Conservation (phyloP, 805 yeast species). For the Schwanniomyces vanrijiae region DNA sequence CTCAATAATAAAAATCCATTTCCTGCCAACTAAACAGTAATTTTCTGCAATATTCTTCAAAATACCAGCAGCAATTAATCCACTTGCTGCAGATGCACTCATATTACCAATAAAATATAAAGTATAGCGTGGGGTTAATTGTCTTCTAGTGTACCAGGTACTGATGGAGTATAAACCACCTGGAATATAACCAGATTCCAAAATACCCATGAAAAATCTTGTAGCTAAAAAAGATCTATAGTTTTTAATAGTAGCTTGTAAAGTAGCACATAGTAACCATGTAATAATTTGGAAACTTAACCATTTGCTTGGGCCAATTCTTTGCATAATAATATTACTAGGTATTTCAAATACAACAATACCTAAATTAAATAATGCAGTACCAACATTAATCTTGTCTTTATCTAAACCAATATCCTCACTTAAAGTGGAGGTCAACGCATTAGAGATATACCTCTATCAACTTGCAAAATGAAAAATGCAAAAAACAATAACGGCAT, state of each 20-base stretch:
- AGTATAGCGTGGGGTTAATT: conserved; percentile 4
- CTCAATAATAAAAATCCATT: conserved; percentile 8
- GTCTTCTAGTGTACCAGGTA: conserved; percentile 37
- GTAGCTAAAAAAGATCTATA: conserved; percentile 4
- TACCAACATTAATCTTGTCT: conserved; percentile 5
- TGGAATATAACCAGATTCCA: conserved; percentile 45
- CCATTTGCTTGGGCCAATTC: conserved; percentile 5
- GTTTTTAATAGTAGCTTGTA: conserved; percentile 3
- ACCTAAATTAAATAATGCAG: conserved; percentile 3
- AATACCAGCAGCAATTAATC: conserved; percentile 5
- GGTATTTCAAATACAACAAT: conserved; percentile 9
- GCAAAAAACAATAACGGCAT: conserved; percentile 8
- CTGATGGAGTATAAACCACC: conserved; percentile 38
- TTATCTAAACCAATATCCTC: conserved; percentile 4
- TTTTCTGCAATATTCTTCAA: conserved; percentile 4
- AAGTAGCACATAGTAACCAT: conserved; percentile 7
- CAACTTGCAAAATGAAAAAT: conserved; percentile 8
- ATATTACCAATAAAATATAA: conserved; percentile 1
- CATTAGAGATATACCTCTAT: conserved; percentile 8
- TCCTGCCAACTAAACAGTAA: conserved; percentile 6
- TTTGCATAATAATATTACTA: conserved; percentile 5
- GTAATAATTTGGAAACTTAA: conserved; percentile 4
- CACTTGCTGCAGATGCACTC: conserved; percentile 2
- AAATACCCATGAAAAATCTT: conserved; percentile 45
- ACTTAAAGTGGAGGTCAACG: conserved; percentile 2